Evolutionary conservation across 2,329 filamentous ascomycete species (phyloP).

Genomic region (Colletotrichum theobromicola): DNA sequence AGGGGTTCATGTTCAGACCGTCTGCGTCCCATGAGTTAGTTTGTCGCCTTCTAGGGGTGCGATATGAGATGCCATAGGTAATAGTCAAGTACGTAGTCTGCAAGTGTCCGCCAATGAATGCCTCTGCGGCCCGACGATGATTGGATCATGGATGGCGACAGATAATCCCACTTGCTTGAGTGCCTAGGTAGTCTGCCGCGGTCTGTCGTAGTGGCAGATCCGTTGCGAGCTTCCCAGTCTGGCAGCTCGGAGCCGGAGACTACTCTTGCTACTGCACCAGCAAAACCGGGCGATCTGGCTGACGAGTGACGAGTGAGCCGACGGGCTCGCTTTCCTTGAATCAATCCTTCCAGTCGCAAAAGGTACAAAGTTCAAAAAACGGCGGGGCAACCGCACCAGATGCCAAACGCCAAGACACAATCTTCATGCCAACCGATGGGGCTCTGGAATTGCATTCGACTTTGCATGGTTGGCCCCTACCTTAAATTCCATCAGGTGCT

Average conservation of each 20-base stretch:
- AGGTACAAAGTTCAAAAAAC: not conserved
- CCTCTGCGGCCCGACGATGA: not conserved
- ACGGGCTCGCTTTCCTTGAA: not conserved
- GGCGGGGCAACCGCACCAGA: conserved; percentile 5
- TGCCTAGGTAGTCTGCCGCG: not conserved
- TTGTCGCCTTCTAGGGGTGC: not conserved
- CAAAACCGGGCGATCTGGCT: not conserved
- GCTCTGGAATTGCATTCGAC: conserved; percentile 9
- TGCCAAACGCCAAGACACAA: conserved; percentile 17
- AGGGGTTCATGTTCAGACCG: conserved; percentile 11
- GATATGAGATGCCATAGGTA: conserved; percentile 12
- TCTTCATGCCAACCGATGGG: conserved; percentile 14
- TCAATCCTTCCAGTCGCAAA: not conserved
- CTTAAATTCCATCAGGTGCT: not conserved
- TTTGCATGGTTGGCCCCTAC: conserved; percentile 1
- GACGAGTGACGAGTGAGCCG: not conserved
- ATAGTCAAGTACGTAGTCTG: no score
- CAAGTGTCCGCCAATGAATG: not conserved
- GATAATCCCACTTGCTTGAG: not conserved
- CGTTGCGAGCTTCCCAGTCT: not conserved
- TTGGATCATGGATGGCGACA: no score
- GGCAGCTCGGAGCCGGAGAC: not conserved
- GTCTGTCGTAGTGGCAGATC: not conserved
- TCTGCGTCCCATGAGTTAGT: not conserved
- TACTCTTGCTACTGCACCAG: not conserved